Evolutionary conservation across 805 yeast genomes (phyloP), one percentile per base, ranked within the genome.

Genomic region (Blastobotrys peoriensis): DNA sequence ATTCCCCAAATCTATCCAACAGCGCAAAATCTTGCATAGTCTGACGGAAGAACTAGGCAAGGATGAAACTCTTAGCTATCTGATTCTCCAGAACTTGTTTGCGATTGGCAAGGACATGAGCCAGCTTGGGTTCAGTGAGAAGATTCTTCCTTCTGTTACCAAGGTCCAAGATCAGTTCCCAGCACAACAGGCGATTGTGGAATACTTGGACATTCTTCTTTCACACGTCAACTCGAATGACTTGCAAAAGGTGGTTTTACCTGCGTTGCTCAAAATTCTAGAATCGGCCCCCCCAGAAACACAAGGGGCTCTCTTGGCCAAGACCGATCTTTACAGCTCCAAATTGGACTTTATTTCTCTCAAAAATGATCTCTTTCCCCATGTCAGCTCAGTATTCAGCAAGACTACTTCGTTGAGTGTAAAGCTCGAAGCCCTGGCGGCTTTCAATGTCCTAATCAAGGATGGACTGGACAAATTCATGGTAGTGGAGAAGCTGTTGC

Each of bases 371-470:
- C 66, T 88, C n/a, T 78, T 85, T 60, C 95, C 96, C 2, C 65
- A 78, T 37, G 68, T 87, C 15, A 75, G 86, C 37, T 74, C 72
- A 37, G 73, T 86, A 5, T 93, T 91, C 64, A 76, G 87, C 33
- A 83, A 86, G 37, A 93, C 98, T 1, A 86, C 89, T 0, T 78
- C 93, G 22, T 68, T 89, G 27, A 78, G 84, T 3, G 83, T 93
- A 21, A 91, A 93, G 57, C 67, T 83, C 15, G 71, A 77, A 13
- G 76, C 93, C 2, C 69, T 87, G 18, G 66, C 71, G 16, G 71
- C 85, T 1, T 79, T 88, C 54, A 70, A 75, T 10, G 57, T 66
- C 38, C 64, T 88, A 55, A 73, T 85, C 15, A 73, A 44, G 4
- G 48, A 47, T 40, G 73, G 78, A 4, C 71, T 88, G 43, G 96